These are phyloP conservation scores for Penicillium capsulatum DNA, from an alignment of 2,329 filamentous ascomycete species.

Conservation along the genomic window DNA sequence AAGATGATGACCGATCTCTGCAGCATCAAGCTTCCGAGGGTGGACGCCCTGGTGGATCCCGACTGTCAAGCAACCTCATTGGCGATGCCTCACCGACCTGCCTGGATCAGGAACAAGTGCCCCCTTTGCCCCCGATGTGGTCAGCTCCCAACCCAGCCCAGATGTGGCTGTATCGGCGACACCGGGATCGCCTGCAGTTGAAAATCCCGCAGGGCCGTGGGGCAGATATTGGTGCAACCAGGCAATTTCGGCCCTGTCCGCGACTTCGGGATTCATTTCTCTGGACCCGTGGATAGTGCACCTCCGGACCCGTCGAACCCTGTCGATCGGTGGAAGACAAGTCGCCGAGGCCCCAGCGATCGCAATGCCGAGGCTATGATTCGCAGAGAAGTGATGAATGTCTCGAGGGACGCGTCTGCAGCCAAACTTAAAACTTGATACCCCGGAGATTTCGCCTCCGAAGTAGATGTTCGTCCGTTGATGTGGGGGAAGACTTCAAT, in stretches of 20 bases:
- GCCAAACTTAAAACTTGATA: conserved; percentile 13
- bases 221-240: not conserved
- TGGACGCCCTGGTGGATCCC: not conserved
- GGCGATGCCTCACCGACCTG: conserved; percentile 9
- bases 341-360: conserved; percentile 5
- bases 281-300: conserved; percentile 16
- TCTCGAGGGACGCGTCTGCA: conserved; percentile 8
- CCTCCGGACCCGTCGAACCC: conserved; percentile 20
- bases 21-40: too few species aligned
- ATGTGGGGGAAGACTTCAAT: conserved; percentile 1
- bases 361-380: conserved; percentile 22
- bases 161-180: conserved; percentile 10
- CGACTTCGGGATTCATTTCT: conserved; percentile 14
- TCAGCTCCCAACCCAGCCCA: not conserved
- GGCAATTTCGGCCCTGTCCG: conserved; percentile 10
- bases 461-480: conserved; percentile 13
- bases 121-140: too few species aligned
- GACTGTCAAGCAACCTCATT: not conserved
- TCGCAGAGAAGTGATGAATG: conserved; percentile 3
- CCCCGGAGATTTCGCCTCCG: conserved; percentile 5
- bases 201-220: conserved; percentile 10
- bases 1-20: too few species aligned
- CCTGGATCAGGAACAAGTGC: conserved; percentile 8
- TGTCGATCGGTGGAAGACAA: conserved; percentile 19
- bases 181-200: conserved; percentile 13